Evolutionary conservation across 306 rosid species (phyloP), one percentile per base, ranked within the genome.

Genomic region (Vicia sativa): DNA sequence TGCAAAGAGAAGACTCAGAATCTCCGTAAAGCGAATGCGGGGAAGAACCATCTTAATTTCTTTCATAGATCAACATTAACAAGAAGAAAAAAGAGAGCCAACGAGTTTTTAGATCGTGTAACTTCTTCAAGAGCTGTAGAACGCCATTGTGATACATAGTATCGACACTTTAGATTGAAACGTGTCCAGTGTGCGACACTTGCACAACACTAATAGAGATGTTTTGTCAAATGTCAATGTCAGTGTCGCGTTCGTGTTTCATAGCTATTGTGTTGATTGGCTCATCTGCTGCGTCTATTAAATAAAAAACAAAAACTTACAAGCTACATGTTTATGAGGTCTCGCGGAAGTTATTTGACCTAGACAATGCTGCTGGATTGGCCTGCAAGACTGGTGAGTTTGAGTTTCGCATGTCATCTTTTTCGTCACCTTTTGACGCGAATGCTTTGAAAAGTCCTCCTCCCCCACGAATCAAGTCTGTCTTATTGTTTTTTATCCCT

Each of bases 291-390:
- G 73, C 50, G 56, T 60, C 39, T 54, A 28, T 65, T 42, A 64
- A 48, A 38, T 46, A 72, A 19, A 26, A 11, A 31, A n/a, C n/a
- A n/a, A 53, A 59, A 60, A 29, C 23, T 65, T 23, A 53, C 43
- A 42, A 61, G 78, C 46, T 19, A 69, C 39, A 8, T 4, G 52
- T 4, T 43, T 70, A 79, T 2, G 80, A 79, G 62, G 74, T 80
- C 82, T 89, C 96, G 2, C 63, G 89, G 67, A 91, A 91, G 77
- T 67, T 88, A 64, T 79, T 62, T 57, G 97, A 89, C 81, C 93
- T 80, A 41, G 95, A 89, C 43, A 88, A 70, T 25, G 97, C 97
- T n/a, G 93, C 96, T 11, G 97, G 97, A 71, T 91, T 91, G 68
- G 96, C 93, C 55, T 80, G 91, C 82, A 89, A 67, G 69, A 71